Percentiles rank a stretch among this genome's conserved stretches.
These are phyloP conservation scores for Guyanaporus albipodus DNA, from an alignment of 768 basidiomycete species.

Conservation along the genomic window DNA sequence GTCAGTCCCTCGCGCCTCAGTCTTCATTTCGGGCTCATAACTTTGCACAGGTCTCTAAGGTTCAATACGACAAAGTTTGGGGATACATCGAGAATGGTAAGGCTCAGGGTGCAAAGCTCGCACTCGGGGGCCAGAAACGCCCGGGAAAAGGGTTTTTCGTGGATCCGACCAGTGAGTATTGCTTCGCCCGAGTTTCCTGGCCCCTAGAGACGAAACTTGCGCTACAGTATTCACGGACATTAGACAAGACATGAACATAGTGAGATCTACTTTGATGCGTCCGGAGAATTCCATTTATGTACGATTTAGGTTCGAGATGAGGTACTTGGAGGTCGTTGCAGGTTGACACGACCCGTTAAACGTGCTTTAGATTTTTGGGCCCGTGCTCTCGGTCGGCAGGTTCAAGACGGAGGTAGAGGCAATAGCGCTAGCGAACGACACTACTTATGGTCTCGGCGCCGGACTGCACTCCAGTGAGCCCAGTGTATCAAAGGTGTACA, in stretches of 20 bases:
- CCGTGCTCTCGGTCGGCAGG: conserved; percentile 77
- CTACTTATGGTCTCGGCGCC: conserved; percentile 87
- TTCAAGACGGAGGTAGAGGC: conserved; percentile 90
- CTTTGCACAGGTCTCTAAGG: conserved; percentile 64
- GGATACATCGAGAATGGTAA: conserved; percentile 85
- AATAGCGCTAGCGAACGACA: conserved; percentile 79
- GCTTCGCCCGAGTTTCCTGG: conserved; percentile 4
- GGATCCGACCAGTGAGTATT: conserved; percentile 75
- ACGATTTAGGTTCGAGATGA: conserved; percentile 29
- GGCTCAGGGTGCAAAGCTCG: conserved; percentile 72
- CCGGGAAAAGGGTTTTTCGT: conserved; percentile 80
- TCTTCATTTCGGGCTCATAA: conserved; percentile 6
- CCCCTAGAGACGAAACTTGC: conserved; percentile 5
- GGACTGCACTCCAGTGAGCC: conserved; percentile 81
- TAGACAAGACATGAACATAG: conserved; percentile 79
- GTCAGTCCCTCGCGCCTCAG: conserved; percentile 41
- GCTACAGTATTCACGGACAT: conserved; percentile 76
- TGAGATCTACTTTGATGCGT: conserved; percentile 34
- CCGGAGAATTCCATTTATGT: conserved; percentile 21
- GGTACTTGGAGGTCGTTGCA: conserved; percentile 17
- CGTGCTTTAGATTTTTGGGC: conserved; percentile 79
- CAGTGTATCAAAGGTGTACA: not conserved
- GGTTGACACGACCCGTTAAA: conserved; percentile 6
- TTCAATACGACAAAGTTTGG: conserved; percentile 84
- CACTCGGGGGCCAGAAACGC: conserved; percentile 79